Evolutionary conservation across 164 flowering plant species (phyloP).

Genomic region (Vitis labrusca): DNA sequence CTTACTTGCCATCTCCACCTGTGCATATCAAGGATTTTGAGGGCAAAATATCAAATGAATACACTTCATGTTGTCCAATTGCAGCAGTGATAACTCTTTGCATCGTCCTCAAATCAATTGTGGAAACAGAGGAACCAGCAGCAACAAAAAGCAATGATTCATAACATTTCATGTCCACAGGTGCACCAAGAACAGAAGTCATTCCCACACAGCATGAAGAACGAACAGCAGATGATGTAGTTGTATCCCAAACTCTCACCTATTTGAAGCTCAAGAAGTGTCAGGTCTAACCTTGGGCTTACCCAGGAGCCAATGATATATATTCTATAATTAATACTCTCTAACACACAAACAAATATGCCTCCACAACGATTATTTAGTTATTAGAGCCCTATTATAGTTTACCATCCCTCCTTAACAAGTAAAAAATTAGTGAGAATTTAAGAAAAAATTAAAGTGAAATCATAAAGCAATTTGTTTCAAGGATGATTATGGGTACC

Average conservation of each 20-base stretch:
- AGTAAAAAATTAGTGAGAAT: background rate
- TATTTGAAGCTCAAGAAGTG: conserved; percentile 13
- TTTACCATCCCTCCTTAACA: background rate
- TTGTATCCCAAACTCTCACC: conserved; percentile 74
- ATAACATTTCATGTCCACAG: conserved; percentile 57
- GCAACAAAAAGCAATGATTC: conserved; percentile 64
- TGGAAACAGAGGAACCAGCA: conserved; percentile 50
- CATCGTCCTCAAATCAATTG: conserved; percentile 80
- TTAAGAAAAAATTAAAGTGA: background rate
- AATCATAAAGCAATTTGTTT: background rate
- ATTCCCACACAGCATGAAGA: conserved; percentile 68
- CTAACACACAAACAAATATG: too few relatives aligned
- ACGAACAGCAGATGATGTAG: conserved; percentile 44
- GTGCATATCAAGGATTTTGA: conserved; percentile 61
- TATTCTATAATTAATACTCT: too few relatives aligned
- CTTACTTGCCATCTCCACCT: conserved; percentile 59
- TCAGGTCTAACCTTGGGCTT: background rate
- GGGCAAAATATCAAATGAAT: conserved; percentile 49
- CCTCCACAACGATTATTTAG: too few relatives aligned
- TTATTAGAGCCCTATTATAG: too few relatives aligned
- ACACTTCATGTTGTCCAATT: conserved; percentile 27
- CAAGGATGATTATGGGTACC: conserved; percentile 30
- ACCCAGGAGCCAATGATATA: too few relatives aligned
- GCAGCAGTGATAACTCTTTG: conserved; percentile 38
- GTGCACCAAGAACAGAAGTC: conserved; percentile 44